Evolutionary conservation across 768 basidiomycete species (phyloP).

Genomic region (Russula emetica): DNA sequence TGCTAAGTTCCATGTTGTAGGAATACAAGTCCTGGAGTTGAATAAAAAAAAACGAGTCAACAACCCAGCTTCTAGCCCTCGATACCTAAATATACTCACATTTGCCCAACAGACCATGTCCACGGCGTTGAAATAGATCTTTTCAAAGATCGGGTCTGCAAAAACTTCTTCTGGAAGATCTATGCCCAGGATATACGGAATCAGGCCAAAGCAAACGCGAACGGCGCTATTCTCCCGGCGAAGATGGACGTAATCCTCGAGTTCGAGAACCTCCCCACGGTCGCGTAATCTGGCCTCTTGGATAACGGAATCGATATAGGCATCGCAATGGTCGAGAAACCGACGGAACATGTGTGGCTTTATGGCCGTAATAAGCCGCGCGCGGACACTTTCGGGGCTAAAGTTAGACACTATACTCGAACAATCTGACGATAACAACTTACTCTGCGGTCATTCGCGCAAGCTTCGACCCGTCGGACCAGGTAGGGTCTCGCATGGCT

Average conservation of each 20-base stretch:
- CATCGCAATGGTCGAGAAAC: constrained; percentile 49
- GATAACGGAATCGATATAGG: constrained; percentile 56
- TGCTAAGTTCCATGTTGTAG: constrained; percentile 68
- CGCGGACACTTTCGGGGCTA: constrained; percentile 45
- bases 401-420: not conserved
- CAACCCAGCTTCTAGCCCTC: not conserved
- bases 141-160: constrained; percentile 50
- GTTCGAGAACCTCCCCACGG: constrained; percentile 48
- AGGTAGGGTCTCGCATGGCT: constrained; percentile 48
- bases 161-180: constrained; percentile 62
- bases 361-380: constrained; percentile 41
- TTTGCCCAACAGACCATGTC: constrained; percentile 72
- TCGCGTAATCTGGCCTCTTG: constrained; percentile 60
- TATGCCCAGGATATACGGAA: constrained; percentile 56
- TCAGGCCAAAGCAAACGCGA: constrained; percentile 57
- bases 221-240: constrained; percentile 70
- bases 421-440: constrained; percentile 28
- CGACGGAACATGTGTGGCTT: constrained; percentile 47
- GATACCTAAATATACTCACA: constrained; percentile 38
- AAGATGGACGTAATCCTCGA: constrained; percentile 50
- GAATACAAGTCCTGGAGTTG: constrained; percentile 58
- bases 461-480: constrained; percentile 54
- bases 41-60: not conserved
- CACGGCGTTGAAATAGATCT: constrained; percentile 53
- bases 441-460: constrained; percentile 60